These are phyloP conservation scores for Cyamopsis tetragonoloba DNA, from an alignment of 306 rosid species.

Conservation along the genomic window DNA sequence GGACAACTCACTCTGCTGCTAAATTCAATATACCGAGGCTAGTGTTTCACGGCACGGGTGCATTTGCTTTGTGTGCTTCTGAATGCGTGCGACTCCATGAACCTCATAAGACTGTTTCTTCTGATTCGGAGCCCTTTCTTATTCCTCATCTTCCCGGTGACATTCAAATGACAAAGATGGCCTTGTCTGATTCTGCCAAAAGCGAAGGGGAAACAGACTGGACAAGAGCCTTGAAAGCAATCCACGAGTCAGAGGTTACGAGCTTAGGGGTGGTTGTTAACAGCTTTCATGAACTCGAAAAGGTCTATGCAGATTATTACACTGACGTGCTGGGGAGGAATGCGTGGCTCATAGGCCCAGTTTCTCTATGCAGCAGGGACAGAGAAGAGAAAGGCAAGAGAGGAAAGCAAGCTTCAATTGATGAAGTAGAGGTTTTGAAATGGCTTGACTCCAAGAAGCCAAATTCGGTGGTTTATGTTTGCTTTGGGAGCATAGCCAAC, in stretches of 20 bases:
- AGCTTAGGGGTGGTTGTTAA: conserved; percentile 43
- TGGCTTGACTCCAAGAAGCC: conserved; percentile 29
- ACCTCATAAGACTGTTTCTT: conserved; percentile 33
- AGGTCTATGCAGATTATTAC: conserved; percentile 38
- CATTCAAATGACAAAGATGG: conserved; percentile 21
- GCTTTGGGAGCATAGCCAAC: conserved; percentile 24
- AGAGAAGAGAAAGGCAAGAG: neutral
- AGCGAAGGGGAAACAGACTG: neutral
- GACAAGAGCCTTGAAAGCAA: neutral
- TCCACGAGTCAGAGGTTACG: neutral
- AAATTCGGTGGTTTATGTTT: conserved; percentile 21
- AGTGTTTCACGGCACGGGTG: conserved; percentile 36
- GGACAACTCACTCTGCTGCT: conserved; percentile 26
- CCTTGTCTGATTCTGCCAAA: neutral
- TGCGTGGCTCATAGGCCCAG: conserved; percentile 54
- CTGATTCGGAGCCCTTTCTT: conserved; percentile 36
- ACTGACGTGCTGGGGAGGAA: conserved; percentile 22
- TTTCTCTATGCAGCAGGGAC: conserved; percentile 21
- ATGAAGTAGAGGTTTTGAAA: conserved; percentile 1
- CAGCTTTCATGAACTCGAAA: conserved; percentile 55
- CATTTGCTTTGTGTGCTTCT: conserved; percentile 26
- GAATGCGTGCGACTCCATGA: neutral
- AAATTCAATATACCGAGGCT: conserved; percentile 42
- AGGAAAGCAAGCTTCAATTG: conserved; percentile 7
- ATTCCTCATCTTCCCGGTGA: conserved; percentile 30